Evolutionary conservation across 129 eudicot species (phyloP).

Genomic region (Daucus carota): DNA sequence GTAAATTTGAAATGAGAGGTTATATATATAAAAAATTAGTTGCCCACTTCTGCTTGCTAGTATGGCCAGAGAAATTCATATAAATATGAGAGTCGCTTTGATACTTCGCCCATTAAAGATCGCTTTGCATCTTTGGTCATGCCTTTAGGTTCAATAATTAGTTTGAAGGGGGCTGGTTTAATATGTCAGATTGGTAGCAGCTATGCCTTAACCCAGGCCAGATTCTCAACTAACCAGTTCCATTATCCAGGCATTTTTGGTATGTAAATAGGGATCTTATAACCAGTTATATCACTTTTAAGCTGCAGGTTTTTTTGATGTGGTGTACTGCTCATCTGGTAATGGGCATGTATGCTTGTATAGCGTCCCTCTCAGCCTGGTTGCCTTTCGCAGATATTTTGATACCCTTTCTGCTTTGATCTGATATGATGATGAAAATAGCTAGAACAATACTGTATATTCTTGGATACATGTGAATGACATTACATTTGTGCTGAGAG

Average conservation of each 20-base stretch:
- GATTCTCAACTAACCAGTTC: not conserved
- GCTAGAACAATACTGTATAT: constrained; percentile 1
- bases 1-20: not conserved
- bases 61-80: constrained; percentile 36
- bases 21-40: not conserved
- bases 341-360: constrained; percentile 20
- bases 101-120: not conserved
- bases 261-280: constrained; percentile 13
- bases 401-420: not conserved
- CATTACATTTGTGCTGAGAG: not conserved
- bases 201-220: not conserved
- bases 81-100: not conserved
- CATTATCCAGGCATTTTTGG: constrained; percentile 15
- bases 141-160: not conserved
- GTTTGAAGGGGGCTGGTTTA: not conserved
- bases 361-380: not conserved
- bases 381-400: not conserved
- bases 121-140: not conserved
- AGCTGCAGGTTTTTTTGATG: constrained; percentile 10
- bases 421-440: constrained; percentile 13
- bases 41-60: not conserved
- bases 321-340: not conserved
- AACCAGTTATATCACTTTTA: not conserved
- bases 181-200: not conserved
- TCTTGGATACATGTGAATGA: not conserved